phyloP scores from a whole-genome alignment of 129 eudicot genomes.

The Mikania micrantha region DNA sequence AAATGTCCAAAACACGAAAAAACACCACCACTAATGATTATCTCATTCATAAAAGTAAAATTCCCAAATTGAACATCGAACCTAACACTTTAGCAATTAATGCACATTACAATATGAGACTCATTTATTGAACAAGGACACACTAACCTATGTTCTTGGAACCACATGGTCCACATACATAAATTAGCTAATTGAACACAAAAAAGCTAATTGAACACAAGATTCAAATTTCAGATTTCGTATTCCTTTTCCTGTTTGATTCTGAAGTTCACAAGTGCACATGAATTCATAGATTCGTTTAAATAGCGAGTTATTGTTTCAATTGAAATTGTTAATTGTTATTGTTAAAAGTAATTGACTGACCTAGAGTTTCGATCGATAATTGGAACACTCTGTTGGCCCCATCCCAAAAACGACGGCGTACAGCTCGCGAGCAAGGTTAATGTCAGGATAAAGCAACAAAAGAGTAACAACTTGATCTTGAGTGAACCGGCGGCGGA shows the following conservation, averaged over 20 bases:
- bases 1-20: conserved; percentile 11
- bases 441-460: conserved; percentile 39
- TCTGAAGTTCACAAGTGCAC: not conserved
- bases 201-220: not conserved
- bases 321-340: not conserved
- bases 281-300: not conserved
- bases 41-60: conserved; percentile 2
- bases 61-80: not conserved
- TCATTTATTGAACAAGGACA: not conserved
- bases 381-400: conserved; percentile 23
- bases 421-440: conserved; percentile 42
- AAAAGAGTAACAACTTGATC: conserved; percentile 57
- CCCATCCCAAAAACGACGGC: conserved; percentile 56
- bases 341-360: not conserved
- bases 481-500: conserved; percentile 50
- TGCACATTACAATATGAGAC: conserved; percentile 14
- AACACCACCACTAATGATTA: conserved; percentile 13
- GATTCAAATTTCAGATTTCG: not conserved
- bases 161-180: not conserved
- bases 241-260: not conserved
- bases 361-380: conserved; percentile 42
- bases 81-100: conserved; percentile 7
- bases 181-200: not conserved
- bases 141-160: not conserved
- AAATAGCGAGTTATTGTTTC: not conserved